Percentiles rank a stretch among this genome's conserved stretches.
Conservation (phyloP, 2,329 filamentous ascomycete species). For the Pleurostoma richardsiae region DNA sequence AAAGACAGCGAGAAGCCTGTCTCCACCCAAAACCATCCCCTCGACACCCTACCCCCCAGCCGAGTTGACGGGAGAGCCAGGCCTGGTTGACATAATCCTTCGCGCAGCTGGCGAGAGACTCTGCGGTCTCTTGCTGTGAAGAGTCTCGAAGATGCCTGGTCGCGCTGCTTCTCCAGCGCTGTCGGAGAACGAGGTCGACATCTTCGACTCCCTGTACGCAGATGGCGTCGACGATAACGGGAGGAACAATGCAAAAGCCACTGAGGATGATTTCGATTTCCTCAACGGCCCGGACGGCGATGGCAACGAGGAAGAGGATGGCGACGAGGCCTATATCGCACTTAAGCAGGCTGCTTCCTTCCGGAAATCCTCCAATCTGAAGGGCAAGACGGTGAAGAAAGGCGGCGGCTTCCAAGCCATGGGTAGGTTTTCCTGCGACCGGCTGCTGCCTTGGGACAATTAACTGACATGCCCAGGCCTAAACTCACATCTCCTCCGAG, state of each 20-base stretch:
- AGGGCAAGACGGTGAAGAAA: slow-evolving; percentile 86
- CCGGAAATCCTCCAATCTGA: slow-evolving; percentile 75
- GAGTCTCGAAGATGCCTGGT: slow-evolving; percentile 55
- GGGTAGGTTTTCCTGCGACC: slow-evolving; percentile 44
- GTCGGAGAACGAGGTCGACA: slow-evolving; percentile 91
- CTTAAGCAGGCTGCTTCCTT: slow-evolving; percentile 82
- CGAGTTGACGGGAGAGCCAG: too few relatives aligned
- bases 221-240: slow-evolving; percentile 39
- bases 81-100: too few relatives aligned
- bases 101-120: too few relatives aligned
- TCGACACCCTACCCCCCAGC: too few relatives aligned
- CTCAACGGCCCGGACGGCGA: slow-evolving; percentile 47
- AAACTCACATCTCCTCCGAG: slow-evolving; percentile 77
- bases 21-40: too few relatives aligned
- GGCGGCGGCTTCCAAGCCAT: slow-evolving; percentile 95
- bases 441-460: not conserved
- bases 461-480: slow-evolving; percentile 47
- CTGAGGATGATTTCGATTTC: slow-evolving; percentile 33
- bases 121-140: not conserved
- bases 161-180: slow-evolving; percentile 73
- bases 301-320: slow-evolving; percentile 51
- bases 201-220: slow-evolving; percentile 71
- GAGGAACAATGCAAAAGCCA: slow-evolving; percentile 26
- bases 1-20: too few relatives aligned
- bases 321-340: slow-evolving; percentile 87